These are phyloP conservation scores for Rhododendron henanense DNA, from an alignment of 148 eudicot species.

Conservation along the genomic window DNA sequence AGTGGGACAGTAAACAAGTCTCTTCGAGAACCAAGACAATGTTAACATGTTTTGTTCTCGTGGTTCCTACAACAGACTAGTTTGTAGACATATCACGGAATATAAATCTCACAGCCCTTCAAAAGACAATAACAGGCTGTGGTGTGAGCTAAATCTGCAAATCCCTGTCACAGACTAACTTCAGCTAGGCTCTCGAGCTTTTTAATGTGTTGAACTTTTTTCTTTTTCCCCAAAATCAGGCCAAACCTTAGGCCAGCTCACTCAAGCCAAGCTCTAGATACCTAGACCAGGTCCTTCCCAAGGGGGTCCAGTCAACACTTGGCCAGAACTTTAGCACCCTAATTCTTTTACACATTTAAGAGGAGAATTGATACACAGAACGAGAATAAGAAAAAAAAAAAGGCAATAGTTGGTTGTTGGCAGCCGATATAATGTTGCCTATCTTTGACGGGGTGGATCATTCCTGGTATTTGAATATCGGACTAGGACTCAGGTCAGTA, in stretches of 20 bases:
- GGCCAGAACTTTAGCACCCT: background rate
- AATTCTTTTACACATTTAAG: background rate
- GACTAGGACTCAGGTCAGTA: background rate
- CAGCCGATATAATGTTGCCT: background rate
- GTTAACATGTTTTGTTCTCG: background rate
- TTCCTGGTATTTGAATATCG: background rate
- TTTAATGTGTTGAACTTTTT: background rate
- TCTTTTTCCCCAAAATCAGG: background rate
- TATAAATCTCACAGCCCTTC: background rate
- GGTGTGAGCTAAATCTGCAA: background rate
- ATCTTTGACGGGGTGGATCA: background rate
- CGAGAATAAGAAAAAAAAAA: background rate
- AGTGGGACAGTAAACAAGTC: background rate
- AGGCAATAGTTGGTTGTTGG: background rate
- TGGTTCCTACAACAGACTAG: background rate
- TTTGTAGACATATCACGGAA: background rate
- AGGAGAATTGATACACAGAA: background rate
- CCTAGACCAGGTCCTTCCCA: background rate
- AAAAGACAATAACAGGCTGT: background rate
- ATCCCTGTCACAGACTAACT: background rate
- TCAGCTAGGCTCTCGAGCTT: background rate
- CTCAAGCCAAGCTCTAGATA: background rate
- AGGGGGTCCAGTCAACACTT: background rate
- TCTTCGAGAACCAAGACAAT: background rate
- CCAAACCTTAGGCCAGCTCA: background rate